Percentiles rank a stretch among this genome's conserved stretches.
Conservation (phyloP, 2,329 filamentous ascomycete genomes). For the Cladophialophora yegresii region DNA sequence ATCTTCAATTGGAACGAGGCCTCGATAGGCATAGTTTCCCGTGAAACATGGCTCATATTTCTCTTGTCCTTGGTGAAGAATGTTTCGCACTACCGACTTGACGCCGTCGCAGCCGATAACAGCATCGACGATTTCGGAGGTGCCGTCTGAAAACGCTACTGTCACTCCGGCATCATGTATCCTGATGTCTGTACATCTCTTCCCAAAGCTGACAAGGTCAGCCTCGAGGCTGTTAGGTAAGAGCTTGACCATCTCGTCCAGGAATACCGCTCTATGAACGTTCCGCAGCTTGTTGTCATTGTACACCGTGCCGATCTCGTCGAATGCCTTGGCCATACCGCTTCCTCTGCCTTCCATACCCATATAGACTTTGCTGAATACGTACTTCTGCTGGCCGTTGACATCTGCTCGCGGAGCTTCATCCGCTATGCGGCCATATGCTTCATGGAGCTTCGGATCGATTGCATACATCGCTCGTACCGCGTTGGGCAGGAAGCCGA, state of each 20-base stretch:
- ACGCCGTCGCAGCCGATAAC: constrained; percentile 18
- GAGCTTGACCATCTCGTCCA: constrained; percentile 15
- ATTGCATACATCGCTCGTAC: constrained; percentile 12
- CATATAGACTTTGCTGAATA: constrained; percentile 4
- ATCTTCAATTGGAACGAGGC: constrained; percentile 13
- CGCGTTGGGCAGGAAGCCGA: constrained; percentile 16
- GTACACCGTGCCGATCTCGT: constrained; percentile 7
- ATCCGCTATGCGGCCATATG: constrained; percentile 11
- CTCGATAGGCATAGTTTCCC: constrained; percentile 20
- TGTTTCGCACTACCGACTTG: constrained; percentile 13
- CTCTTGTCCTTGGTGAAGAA: constrained; percentile 6
- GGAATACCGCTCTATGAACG: constrained; percentile 11
- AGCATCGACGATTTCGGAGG: constrained; percentile 7
- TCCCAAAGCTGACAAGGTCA: constrained; percentile 12
- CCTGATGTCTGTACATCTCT: constrained; percentile 12
- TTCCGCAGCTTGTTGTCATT: constrained; percentile 13
- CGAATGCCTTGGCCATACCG: constrained; percentile 5
- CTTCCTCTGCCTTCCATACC: constrained; percentile 17
- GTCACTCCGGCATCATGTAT: constrained; percentile 2
- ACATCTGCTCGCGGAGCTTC: background rate
- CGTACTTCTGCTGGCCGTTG: constrained; percentile 4
- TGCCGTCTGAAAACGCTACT: constrained; percentile 10
- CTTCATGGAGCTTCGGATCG: constrained; percentile 10
- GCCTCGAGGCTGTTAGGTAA: constrained; percentile 3
- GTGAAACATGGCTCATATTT: constrained; percentile 11